Conservation (phyloP, 345 rosid genomes). For the Eucalyptus microcorys region DNA sequence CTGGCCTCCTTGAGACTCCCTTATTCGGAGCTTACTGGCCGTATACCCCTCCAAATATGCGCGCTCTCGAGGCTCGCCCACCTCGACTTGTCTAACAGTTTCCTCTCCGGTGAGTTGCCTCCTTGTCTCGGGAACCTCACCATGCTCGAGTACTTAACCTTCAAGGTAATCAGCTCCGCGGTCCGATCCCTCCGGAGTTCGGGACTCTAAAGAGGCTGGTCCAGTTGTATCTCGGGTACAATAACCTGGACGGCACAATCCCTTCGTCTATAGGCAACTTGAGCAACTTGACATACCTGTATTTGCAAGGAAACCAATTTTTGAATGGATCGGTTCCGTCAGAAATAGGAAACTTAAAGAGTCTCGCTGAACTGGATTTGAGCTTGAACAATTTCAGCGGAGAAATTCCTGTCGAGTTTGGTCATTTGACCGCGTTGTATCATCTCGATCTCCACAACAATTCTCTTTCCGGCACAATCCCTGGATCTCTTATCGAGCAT, state of each 20-base stretch:
- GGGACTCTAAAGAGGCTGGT: not conserved
- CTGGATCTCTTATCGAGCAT: not conserved
- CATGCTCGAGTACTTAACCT: not conserved
- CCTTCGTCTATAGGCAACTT: not conserved
- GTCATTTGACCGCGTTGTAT: not conserved
- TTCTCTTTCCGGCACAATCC: not conserved
- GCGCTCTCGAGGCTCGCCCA: not conserved
- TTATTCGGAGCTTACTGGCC: accelerated
- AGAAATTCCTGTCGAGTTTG: not conserved
- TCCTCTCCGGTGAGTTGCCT: not conserved
- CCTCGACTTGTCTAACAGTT: not conserved
- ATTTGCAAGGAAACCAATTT: not conserved
- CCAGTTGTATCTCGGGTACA: not conserved
- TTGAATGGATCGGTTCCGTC: not conserved
- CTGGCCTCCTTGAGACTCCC: not conserved
- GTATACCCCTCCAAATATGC: too few species aligned
- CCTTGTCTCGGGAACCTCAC: not conserved
- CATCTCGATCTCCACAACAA: not conserved
- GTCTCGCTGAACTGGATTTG: not conserved
- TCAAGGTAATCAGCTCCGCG: too few species aligned
- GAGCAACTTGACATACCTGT: not conserved
- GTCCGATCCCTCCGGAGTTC: not conserved
- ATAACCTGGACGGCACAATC: not conserved
- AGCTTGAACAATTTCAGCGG: not conserved
- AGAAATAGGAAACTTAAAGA: not conserved